Evolutionary conservation across 208 protist genomes (phyloP), one percentile per base, ranked within the genome.

Genomic region (Acanthamoeba pearcei): DNA sequence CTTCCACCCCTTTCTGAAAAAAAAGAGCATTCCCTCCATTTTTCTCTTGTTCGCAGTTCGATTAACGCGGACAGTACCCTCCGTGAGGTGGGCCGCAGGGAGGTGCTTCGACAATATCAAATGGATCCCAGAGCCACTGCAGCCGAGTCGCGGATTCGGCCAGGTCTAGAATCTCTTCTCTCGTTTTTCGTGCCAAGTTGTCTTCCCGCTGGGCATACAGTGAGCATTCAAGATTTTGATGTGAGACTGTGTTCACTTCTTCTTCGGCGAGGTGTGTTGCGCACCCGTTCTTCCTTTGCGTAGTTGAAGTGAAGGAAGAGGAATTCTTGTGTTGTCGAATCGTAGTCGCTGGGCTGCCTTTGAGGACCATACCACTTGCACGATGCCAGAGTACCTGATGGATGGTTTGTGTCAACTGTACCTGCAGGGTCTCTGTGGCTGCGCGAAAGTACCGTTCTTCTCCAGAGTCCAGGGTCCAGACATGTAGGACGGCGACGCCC

Each of bases 241-340:
- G 38, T 42, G 10, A n/a, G 13, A 35, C 64, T 19, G 17, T 5
- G 53, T 60, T 10, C 22, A 12, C 12, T 72, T 35, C 12, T 27
- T n/a, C 27, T 19, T 10, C 0, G 12, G 9, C 8, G 2, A 32
- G 19, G 64, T 70, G 64, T 10, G 19, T 72, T 29, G 19, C 35
- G 35, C 35, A 76, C 68, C 35, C 19, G 8, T 46, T 76, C 68
- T 46, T 76, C 68, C 15, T 24, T 12, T 0, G 49, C 68, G 19
- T 76, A 76, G 68, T 76, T 76, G 22, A 76, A 76, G 68, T 76
- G 68, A 46, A 76, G 68, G 32, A 76, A 76, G 68, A 76, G 68
- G 32, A 22, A 76, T 9, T 76, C 68, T 17, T 76, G 32, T 6
- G 68, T 76, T 27, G 32, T 76, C 3, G 1, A 1, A 3, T 27